phyloP scores from a whole-genome alignment of 2,329 filamentous ascomycete genomes.

The Scytalidium sp. region DNA sequence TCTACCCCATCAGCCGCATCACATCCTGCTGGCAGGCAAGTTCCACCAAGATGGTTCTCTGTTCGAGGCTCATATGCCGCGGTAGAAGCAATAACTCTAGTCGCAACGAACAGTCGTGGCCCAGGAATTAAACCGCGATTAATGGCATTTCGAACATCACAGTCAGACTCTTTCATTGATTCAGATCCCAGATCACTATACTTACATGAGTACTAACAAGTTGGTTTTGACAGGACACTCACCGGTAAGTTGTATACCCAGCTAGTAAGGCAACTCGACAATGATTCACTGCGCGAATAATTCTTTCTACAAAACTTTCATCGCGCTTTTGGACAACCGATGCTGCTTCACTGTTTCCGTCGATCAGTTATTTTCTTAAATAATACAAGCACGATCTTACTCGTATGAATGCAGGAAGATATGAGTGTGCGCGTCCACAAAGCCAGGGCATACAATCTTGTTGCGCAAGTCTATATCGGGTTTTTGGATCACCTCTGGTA shows the following conservation, averaged over 20 bases:
- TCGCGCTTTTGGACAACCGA: background rate
- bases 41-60: slow-evolving; percentile 37
- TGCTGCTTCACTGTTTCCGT: background rate
- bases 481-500: background rate
- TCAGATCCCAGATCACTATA: slow-evolving; percentile 1
- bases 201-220: too few relatives aligned
- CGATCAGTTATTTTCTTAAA: background rate
- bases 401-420: slow-evolving; percentile 51
- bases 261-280: background rate
- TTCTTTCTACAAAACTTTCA: background rate
- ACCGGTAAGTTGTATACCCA: slow-evolving; percentile 1
- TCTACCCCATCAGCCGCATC: slow-evolving; percentile 45
- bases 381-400: background rate
- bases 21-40: slow-evolving; percentile 32
- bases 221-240: background rate
- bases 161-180: slow-evolving; percentile 1
- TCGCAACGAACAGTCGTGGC: slow-evolving; percentile 53
- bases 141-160: slow-evolving; percentile 30
- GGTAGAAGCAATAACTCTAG: slow-evolving; percentile 45
- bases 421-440: slow-evolving; percentile 54
- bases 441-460: slow-evolving; percentile 45
- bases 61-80: slow-evolving; percentile 46
- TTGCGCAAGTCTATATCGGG: slow-evolving; percentile 52
- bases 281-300: background rate
- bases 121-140: slow-evolving; percentile 51